phyloP scores from a whole-genome alignment of 768 basidiomycete genomes.

The Xerocomus potaroensis region DNA sequence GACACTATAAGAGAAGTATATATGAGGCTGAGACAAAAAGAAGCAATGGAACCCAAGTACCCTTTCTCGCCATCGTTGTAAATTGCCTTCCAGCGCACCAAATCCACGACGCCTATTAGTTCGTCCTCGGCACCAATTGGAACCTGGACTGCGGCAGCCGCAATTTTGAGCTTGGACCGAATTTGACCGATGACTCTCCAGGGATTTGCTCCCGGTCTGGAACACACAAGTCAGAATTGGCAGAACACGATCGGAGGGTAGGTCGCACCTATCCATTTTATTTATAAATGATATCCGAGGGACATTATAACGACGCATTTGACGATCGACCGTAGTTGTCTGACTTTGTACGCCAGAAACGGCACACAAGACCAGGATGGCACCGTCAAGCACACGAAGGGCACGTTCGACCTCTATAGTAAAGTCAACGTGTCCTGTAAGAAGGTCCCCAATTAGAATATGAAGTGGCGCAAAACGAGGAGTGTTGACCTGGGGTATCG shows the following conservation, averaged over 20 bases:
- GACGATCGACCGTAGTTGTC: constrained; percentile 97
- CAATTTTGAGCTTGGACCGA: constrained; percentile 82
- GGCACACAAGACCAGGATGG: constrained; percentile 92
- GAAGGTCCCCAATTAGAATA: too few species aligned
- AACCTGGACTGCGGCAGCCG: constrained; percentile 93
- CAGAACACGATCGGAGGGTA: not conserved
- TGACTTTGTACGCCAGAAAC: constrained; percentile 97
- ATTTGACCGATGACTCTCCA: constrained; percentile 94
- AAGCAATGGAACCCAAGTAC: constrained; percentile 41
- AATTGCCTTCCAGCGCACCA: constrained; percentile 90
- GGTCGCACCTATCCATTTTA: constrained; percentile 87
- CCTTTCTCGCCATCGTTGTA: constrained; percentile 96
- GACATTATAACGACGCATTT: constrained; percentile 96
- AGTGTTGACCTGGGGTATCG: constrained; percentile 79
- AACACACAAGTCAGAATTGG: not conserved
- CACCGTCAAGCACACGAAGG: constrained; percentile 92
- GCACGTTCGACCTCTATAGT: constrained; percentile 99
- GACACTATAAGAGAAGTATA: constrained; percentile 42
- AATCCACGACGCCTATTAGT: constrained; percentile 88
- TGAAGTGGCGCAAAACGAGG: too few species aligned
- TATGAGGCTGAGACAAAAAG: not conserved
- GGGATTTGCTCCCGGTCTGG: constrained; percentile 92
- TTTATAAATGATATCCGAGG: constrained; percentile 96
- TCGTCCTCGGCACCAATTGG: constrained; percentile 90
- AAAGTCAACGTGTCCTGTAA: constrained; percentile 98